Conservation (phyloP, 1,284 basidiomycete genomes). For the Microbotryum lychnidis-dioicae region DNA sequence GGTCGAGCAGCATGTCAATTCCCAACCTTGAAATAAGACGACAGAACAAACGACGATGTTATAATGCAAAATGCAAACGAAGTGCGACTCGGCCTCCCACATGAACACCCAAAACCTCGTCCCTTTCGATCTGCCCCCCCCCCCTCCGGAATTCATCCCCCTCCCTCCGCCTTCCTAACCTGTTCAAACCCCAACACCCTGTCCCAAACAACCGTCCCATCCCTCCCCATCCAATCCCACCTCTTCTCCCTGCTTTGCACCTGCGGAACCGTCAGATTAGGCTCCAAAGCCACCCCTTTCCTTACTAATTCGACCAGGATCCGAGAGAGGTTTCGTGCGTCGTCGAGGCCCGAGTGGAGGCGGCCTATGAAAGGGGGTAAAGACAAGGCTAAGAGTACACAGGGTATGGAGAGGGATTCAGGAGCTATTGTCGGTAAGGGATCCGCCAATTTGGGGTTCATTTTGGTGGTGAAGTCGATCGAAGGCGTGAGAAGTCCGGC, state of each 20-base stretch:
- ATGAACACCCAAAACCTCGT: too few relatives aligned
- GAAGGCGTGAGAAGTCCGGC: slow-evolving; percentile 6
- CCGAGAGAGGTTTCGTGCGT: slow-evolving; percentile 73
- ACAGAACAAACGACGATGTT: too few relatives aligned
- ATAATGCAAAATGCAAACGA: too few relatives aligned
- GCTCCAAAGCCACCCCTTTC: slow-evolving; percentile 56
- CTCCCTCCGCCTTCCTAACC: background rate
- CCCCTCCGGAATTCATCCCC: background rate
- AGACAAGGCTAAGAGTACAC: slow-evolving; percentile 41
- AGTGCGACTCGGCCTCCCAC: too few relatives aligned
- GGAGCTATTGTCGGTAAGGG: slow-evolving; percentile 10
- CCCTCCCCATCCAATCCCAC: slow-evolving; percentile 71
- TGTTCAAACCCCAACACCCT: background rate
- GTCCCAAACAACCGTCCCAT: slow-evolving; percentile 25
- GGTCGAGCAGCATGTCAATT: too few relatives aligned
- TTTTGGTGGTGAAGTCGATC: slow-evolving; percentile 10
- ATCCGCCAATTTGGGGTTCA: background rate
- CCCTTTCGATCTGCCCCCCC: too few relatives aligned
- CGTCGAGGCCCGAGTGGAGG: slow-evolving; percentile 78
- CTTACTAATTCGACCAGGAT: slow-evolving; percentile 65
- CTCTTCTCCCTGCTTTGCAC: slow-evolving; percentile 41
- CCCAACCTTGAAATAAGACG: too few relatives aligned
- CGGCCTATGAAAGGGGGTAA: slow-evolving; percentile 60
- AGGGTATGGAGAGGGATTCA: slow-evolving; percentile 38
- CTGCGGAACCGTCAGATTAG: slow-evolving; percentile 63